Evolutionary conservation across 257 asterid species (phyloP).

Genomic region (Parsonsia alboflavescens): DNA sequence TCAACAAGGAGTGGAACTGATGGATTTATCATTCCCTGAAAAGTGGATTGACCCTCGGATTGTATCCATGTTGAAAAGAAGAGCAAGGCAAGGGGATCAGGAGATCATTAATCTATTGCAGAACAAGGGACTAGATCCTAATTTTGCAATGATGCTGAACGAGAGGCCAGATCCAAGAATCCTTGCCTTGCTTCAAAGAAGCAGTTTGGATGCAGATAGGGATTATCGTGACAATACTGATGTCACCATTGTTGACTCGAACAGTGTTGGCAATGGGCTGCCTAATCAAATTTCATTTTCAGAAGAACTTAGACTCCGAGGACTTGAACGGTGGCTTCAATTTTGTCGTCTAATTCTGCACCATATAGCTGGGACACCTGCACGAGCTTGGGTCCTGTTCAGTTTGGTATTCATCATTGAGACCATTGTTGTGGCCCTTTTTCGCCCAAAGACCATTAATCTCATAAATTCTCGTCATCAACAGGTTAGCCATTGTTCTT

Average conservation of each 20-base stretch:
- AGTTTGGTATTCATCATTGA: slow-evolving; percentile 85
- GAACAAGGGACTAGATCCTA: slow-evolving; percentile 97
- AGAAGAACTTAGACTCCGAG: slow-evolving; percentile 89
- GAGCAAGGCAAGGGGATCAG: slow-evolving; percentile 73
- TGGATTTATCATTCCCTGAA: slow-evolving; percentile 90
- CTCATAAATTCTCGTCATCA: slow-evolving; percentile 75
- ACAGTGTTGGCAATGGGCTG: slow-evolving; percentile 53
- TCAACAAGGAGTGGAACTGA: slow-evolving; percentile 72
- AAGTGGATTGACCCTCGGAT: slow-evolving; percentile 88
- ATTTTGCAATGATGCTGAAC: slow-evolving; percentile 98
- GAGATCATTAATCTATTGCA: slow-evolving; percentile 83
- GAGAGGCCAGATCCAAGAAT: slow-evolving; percentile 98
- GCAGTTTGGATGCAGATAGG: slow-evolving; percentile 99
- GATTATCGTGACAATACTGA: slow-evolving; percentile 83
- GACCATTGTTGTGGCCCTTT: slow-evolving; percentile 74
- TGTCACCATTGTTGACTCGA: slow-evolving; percentile 50
- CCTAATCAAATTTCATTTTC: slow-evolving; percentile 90
- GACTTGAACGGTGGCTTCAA: slow-evolving; percentile 91
- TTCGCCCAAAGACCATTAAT: slow-evolving; percentile 68
- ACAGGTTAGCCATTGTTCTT: slow-evolving; percentile 48
- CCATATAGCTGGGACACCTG: slow-evolving; percentile 88
- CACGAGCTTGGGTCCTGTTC: slow-evolving; percentile 96
- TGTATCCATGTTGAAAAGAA: slow-evolving; percentile 74
- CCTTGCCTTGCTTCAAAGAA: slow-evolving; percentile 95
- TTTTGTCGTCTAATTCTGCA: slow-evolving; percentile 71